Base-by-base conservation (phyloP, 345 rosid genomes). In the Turnera subulata region DNA sequence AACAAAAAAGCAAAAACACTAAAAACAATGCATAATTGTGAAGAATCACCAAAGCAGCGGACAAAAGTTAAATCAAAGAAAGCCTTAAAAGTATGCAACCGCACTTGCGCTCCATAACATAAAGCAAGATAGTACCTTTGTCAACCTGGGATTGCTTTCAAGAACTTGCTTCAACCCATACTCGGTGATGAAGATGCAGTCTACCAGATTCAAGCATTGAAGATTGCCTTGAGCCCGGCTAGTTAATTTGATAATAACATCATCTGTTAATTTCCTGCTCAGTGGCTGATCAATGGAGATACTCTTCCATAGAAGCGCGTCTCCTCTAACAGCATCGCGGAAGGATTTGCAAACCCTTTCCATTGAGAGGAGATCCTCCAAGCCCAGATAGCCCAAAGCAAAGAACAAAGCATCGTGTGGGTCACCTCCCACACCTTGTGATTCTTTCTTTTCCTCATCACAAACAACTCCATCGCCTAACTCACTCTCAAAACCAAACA, bases 91-190 rank as follows among this genome's bases (percentile, higher is more conserved):
- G n/a, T n/a, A n/a, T 18, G 8, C 14, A 32, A n/a, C 3, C 7
- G 9, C 9, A 12, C 2, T n/a, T 17, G 8, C 8, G 35, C 8
- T 29, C 8, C 35, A 45, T 10, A 45, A 44, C 19, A 19, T 14
- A 17, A 11, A 23, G 39, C 0, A 24, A 5, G 11, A 6, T 16
- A 51, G 25, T 29, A 65, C 69, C 63, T 49, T 65, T 33, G 44
- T 57, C 38, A 65, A 50, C 21, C 43, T 56, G 9, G 63, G 69
- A 42, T 56, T 65, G 56, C 17, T 39, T 22, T 65, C 63, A 25
- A 65, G 57, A 32, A 65, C 69, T 15, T 56, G 57, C 63, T 56
- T 65, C 69, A 65, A 50, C 22, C 63, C 69, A 38, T 33, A 15
- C 32, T 57, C 57, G 18, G 69, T 47, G 25, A 65, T 56, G 13